Conservation (phyloP, 2,329 filamentous ascomycete species). For the Aureobasidium sp. region DNA sequence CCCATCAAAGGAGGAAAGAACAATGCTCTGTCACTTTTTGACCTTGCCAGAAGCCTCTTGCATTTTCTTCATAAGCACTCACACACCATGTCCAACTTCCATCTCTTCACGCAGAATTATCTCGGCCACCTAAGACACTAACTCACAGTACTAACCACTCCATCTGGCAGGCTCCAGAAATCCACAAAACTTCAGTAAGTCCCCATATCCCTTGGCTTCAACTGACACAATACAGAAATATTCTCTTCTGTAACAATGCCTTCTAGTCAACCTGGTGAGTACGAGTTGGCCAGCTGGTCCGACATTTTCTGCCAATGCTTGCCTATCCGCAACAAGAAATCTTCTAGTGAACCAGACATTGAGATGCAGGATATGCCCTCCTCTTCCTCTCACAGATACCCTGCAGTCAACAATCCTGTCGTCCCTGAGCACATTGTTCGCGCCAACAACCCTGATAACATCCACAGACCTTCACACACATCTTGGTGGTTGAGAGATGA, state of each 20-base stretch:
- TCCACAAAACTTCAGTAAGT: neutral
- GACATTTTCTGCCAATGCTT: neutral
- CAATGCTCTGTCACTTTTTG: neutral
- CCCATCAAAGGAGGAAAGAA: neutral
- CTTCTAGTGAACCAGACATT: neutral
- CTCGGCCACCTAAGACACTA: neutral
- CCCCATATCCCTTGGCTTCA: neutral
- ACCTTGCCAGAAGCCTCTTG: neutral
- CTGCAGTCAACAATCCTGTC: neutral
- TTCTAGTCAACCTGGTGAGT: neutral
- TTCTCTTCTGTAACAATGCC: neutral
- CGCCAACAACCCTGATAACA: neutral
- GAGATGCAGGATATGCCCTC: neutral
- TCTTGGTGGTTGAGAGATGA: constrained; percentile 7
- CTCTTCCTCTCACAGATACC: neutral
- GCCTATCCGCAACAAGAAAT: neutral
- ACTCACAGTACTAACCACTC: neutral
- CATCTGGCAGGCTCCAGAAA: neutral
- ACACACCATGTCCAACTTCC: neutral
- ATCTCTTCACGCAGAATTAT: neutral
- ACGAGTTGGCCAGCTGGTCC: neutral
- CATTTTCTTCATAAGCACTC: neutral
- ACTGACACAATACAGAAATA: neutral
- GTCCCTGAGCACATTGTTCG: neutral
- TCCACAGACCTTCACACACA: neutral